Base-by-base conservation (phyloP, 768 basidiomycete species). In the Boletellus sp. region DNA sequence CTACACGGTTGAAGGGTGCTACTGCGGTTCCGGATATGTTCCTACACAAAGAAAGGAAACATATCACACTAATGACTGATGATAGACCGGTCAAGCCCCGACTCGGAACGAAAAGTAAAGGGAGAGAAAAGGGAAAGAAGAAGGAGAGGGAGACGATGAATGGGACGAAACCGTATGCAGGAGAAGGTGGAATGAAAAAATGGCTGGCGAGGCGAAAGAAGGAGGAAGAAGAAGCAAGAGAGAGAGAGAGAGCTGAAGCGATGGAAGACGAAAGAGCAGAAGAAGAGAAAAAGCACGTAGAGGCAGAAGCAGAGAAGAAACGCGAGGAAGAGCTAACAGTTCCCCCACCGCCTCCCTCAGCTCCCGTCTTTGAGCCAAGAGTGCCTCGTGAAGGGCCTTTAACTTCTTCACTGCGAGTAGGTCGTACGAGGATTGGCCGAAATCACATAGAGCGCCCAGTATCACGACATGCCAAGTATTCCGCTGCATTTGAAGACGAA, bases 101-200 rank as follows among this genome's bases (percentile, higher is more conserved):
- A 15, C 71, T 76, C 16, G 79, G 78, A 15, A 75, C 70, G 23
- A 70, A 70, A 55, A 56, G 46, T 16, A 68, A 70, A 55, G 60
- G 70, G 57, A 69, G 74, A 61, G 60, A 60, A 6, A 65, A 61
- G 40, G 65, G 52, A 13, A 76, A 74, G 58, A 66, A 60, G 32
- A 72, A 65, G 37, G 60, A 68, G 35, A 66, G 64, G 32, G 65
- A 51, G 20, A 63, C 71, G 16, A 66, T 73, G 13, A 82, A 81
- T 53, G 77, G 76, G 34, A 79, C 79, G 17, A 90, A 90, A 59
- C 88, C 88, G 4, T 90, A 90, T 58, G 83, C 86, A 1, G 88
- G 87, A 7, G 79, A 81, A 53, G 85, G 87, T 45, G 85, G 86
- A 1, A 83, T 88, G 77, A 88, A 85, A 73, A 90, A 84, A 60